Conservation (phyloP, 2,329 filamentous ascomycete species). For the Botrytis byssoidea region DNA sequence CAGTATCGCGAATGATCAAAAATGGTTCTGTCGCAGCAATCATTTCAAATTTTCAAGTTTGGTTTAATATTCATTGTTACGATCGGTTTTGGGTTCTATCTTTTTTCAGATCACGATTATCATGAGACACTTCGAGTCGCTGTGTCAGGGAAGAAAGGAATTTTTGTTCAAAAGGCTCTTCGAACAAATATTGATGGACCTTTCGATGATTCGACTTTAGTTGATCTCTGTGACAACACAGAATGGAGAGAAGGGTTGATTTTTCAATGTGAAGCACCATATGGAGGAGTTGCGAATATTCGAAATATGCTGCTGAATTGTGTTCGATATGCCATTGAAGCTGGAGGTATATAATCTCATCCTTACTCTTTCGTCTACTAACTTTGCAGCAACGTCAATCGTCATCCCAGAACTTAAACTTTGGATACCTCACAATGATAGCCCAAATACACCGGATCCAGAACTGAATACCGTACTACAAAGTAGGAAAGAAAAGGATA, state of each 20-base stretch:
- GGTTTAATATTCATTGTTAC: neutral
- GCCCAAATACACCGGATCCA: neutral
- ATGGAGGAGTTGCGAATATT: conserved; percentile 44
- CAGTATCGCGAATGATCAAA: neutral
- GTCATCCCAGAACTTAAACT: conserved; percentile 19
- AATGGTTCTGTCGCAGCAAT: conserved; percentile 8
- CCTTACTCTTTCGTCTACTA: neutral
- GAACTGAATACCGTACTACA: neutral
- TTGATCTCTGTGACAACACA: conserved; percentile 35
- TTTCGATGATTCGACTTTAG: conserved; percentile 23
- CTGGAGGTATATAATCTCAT: conserved; percentile 33
- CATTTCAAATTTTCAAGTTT: conserved; percentile 23
- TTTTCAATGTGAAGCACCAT: conserved; percentile 43
- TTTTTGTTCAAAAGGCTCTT: conserved; percentile 25
- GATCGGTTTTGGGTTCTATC: neutral
- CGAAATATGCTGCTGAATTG: conserved; percentile 45
- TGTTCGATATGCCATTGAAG: conserved; percentile 43
- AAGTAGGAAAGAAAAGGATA: conserved; percentile 21
- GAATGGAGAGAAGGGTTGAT: conserved; percentile 41
- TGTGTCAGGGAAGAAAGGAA: conserved; percentile 15
- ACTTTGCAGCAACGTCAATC: conserved; percentile 17
- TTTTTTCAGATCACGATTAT: conserved; percentile 17
- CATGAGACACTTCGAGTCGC: conserved; percentile 12
- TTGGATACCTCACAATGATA: conserved; percentile 18
- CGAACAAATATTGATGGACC: conserved; percentile 30